These are phyloP conservation scores for Phytophthora idaei DNA, from an alignment of 352 stramenopile species.

Conservation along the genomic window DNA sequence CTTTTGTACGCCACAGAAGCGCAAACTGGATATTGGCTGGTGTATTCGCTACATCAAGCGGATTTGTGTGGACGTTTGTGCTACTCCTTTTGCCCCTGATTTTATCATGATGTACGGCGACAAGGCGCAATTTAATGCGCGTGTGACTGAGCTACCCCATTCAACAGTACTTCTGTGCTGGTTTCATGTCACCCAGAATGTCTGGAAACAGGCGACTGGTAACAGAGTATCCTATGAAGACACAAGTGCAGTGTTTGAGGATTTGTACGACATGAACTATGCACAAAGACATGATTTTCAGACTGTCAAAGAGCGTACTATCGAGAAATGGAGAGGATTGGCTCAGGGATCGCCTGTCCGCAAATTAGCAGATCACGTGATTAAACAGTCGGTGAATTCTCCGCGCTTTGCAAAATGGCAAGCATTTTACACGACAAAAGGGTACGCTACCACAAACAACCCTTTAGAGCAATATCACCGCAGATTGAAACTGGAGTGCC, in stretches of 20 bases:
- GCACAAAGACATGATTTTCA: not conserved
- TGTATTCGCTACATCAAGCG: too few relatives aligned
- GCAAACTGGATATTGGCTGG: too few relatives aligned
- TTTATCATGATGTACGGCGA: too few relatives aligned
- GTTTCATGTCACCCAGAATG: slow-evolving; percentile 13
- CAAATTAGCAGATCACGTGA: too few relatives aligned
- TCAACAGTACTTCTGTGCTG: slow-evolving; percentile 7
- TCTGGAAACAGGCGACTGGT: slow-evolving; percentile 1
- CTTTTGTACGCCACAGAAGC: too few relatives aligned
- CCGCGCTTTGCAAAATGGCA: slow-evolving; percentile 4
- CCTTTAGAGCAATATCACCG: slow-evolving; percentile 15
- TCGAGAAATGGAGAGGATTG: slow-evolving; percentile 2
- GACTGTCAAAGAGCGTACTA: not conserved
- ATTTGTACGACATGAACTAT: slow-evolving; percentile 13
- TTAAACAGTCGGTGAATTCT: not conserved
- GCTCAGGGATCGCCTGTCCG: not conserved
- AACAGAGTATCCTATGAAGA: not conserved
- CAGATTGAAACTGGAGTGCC: slow-evolving; percentile 1
- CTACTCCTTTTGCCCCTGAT: too few relatives aligned
- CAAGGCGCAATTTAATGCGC: not conserved
- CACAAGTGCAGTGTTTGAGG: not conserved
- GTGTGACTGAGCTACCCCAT: not conserved
- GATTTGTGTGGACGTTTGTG: too few relatives aligned
- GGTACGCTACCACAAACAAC: slow-evolving; percentile 13
- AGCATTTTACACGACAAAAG: slow-evolving; percentile 4